Evolutionary conservation across 2,329 filamentous ascomycete genomes (phyloP), one percentile per base, ranked within the genome.

Genomic region (Botryotinia calthae): DNA sequence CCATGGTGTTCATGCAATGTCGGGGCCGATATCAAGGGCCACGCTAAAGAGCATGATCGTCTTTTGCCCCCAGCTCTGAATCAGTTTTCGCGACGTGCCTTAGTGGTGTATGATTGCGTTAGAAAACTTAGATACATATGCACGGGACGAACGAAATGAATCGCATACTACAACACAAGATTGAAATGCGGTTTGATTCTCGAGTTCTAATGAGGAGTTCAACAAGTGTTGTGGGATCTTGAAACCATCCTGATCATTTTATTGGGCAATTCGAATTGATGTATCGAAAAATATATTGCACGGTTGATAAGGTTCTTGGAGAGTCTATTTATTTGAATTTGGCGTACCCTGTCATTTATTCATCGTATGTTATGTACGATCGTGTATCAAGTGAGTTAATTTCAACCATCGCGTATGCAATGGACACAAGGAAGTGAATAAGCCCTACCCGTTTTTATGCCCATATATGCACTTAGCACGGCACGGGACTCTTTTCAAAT

Each of bases 1-100:
- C 34, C 58, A 61, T 61, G 20, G 58, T 40, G 58, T 61, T 61
- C 58, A 61, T 61, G 58, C 58, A 61, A 37, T 61, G 58, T 40
- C 37, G 58, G 58, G 58, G 25, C 37, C 34, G 34, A n/a, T 61
- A 22, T 16, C 22, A 61, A 61, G 14, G 34, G 58, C 25, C 34
- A 37, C 58, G 34, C 58, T n/a, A n/a, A 18, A 12, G 37, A 61
- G 58, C 58, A 61, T 40, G 58, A 61, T 61, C 58, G 58, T 61
- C 58, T 61, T n/a, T 61, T n/a, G 58, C 34, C 37, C 58, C 58
- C 58, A 61, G 58, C 58, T 61, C 58, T 40, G 20, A 40, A 61
- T 61, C 34, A 12, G 22, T n/a, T 37, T 61, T 40, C 22, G 58
- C 34, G 34, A n/a, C 34, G 58, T 61, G 58, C 34, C 37, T 61